Conservation (phyloP, 169 alveolate genomes). For the Cryptosporidium muris region DNA sequence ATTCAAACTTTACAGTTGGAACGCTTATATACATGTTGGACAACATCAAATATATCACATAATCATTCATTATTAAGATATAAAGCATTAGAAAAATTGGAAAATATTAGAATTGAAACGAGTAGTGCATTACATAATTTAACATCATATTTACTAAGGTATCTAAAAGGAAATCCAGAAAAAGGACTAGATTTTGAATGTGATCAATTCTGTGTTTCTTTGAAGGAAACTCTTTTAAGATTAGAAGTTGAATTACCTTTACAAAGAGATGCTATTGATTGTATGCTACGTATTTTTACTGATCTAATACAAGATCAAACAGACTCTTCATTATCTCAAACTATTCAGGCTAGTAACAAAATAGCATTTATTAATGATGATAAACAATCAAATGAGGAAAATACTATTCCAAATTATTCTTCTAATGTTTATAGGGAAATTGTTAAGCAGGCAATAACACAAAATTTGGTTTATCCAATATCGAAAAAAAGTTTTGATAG, state of each 20-base stretch:
- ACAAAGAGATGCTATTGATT: slow-evolving; percentile 67
- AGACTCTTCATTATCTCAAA: background rate
- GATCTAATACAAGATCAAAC: background rate
- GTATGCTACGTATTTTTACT: slow-evolving; percentile 20
- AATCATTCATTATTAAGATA: background rate
- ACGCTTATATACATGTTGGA: slow-evolving; percentile 60
- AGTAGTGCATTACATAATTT: background rate
- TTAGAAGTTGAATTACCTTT: slow-evolving; percentile 19
- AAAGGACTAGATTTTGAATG: background rate
- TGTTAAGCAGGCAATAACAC: slow-evolving; percentile 33
- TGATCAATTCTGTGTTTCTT: background rate
- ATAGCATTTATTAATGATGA: background rate
- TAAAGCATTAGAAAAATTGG: slow-evolving; percentile 7
- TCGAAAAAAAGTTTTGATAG: background rate
- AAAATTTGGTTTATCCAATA: slow-evolving; percentile 38
- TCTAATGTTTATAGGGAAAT: slow-evolving; percentile 18
- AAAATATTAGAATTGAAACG: background rate
- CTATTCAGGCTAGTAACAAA: background rate
- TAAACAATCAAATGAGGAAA: background rate
- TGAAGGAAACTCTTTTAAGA: background rate
- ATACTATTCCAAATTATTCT: background rate
- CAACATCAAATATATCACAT: slow-evolving; percentile 41
- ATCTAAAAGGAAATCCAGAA: background rate
- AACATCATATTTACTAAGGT: slow-evolving; percentile 1
- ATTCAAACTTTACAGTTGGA: slow-evolving; percentile 44